phyloP scores from a whole-genome alignment of 805 yeast genomes.

The Vanderwaltozyma tropicalis region DNA sequence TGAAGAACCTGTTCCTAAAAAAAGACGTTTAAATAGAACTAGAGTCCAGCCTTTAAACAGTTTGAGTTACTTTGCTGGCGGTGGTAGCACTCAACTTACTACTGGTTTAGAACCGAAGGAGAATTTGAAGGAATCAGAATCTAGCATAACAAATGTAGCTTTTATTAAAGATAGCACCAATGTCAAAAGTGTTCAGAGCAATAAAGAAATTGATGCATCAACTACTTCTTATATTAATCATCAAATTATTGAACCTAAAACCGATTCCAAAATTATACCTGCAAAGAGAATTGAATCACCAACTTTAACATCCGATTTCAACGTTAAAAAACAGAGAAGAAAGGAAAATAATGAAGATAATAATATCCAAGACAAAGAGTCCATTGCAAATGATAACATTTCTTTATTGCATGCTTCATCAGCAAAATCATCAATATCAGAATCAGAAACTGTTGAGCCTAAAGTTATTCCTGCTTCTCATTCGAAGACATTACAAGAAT shows the following conservation, averaged over 20 bases:
- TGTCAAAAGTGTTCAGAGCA: not conserved
- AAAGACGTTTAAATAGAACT: conserved; percentile 16
- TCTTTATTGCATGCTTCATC: not conserved
- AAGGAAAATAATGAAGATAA: not conserved
- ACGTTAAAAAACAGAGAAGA: too few species aligned
- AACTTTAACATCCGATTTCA: too few species aligned
- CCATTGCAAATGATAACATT: not conserved
- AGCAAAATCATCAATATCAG: not conserved
- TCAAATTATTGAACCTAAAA: not conserved
- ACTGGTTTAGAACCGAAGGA: not conserved
- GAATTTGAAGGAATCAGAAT: not conserved
- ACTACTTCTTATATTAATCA: not conserved
- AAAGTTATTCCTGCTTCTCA: not conserved
- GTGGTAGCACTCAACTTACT: conserved; percentile 5
- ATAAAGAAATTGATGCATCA: not conserved
- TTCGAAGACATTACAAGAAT: not conserved
- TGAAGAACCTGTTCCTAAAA: conserved; percentile 5
- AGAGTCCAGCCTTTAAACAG: conserved; percentile 29
- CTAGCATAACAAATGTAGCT: too few species aligned
- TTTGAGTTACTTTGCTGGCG: conserved; percentile 33
- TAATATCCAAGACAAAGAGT: not conserved
- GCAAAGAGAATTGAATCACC: not conserved
- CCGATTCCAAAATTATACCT: not conserved
- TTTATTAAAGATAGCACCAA: too few species aligned
- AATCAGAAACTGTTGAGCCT: too few species aligned